These are phyloP conservation scores for Leccinum obscurum DNA, from an alignment of 768 basidiomycete species.

Conservation along the genomic window DNA sequence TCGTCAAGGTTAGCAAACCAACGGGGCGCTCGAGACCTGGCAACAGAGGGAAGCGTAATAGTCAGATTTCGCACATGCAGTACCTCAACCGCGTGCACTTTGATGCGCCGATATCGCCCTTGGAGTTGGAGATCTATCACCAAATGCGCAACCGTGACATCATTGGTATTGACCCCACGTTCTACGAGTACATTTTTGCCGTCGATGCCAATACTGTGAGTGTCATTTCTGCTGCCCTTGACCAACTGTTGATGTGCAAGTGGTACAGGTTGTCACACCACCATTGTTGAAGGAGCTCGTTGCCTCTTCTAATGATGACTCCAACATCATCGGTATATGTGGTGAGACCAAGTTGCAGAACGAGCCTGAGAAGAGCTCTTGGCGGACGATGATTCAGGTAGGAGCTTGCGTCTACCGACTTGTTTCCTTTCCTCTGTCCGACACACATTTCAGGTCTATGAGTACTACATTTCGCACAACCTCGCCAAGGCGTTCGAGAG, in stretches of 20 bases:
- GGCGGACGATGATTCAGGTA: conserved; percentile 80
- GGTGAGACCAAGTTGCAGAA: conserved; percentile 71
- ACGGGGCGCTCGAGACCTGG: conserved; percentile 62
- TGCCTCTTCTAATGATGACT: conserved; percentile 58
- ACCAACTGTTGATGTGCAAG: conserved; percentile 14
- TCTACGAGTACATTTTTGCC: no score
- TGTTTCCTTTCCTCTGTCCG: conserved; percentile 1
- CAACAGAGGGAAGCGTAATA: conserved; percentile 57
- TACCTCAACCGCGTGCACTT: conserved; percentile 72
- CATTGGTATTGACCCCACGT: no score
- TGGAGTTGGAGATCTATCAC: no score
- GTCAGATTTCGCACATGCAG: conserved; percentile 63
- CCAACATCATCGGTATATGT: conserved; percentile 64
- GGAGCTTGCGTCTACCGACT: conserved; percentile 3
- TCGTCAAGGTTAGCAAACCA: conserved; percentile 68
- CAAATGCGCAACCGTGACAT: no score
- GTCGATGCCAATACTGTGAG: conserved; percentile 34
- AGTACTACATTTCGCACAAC: conserved; percentile 69
- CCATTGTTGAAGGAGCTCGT: conserved; percentile 70
- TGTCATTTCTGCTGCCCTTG: neutral
- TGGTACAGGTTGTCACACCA: conserved; percentile 54
- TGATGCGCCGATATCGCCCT: no score
- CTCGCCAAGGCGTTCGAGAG: conserved; percentile 66
- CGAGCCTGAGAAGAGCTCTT: conserved; percentile 54
- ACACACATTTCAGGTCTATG: conserved; percentile 49